Evolutionary conservation across 305 asterid species (phyloP).

Genomic region (Fraxinus paxiana): DNA sequence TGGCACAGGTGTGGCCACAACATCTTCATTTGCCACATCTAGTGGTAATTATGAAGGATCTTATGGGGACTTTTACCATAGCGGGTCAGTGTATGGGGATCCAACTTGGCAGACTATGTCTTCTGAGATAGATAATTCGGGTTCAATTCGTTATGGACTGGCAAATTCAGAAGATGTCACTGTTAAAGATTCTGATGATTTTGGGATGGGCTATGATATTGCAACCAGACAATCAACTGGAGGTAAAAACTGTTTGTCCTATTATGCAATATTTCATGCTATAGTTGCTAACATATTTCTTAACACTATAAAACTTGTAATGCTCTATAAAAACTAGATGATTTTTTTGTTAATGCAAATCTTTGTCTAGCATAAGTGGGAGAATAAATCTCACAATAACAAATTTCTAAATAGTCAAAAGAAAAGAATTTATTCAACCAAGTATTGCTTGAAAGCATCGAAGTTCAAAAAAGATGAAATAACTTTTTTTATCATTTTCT

Average conservation of each 20-base stretch:
- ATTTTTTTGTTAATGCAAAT: background rate
- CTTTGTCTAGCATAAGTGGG: background rate
- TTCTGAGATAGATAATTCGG: conserved; percentile 50
- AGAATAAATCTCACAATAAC: background rate
- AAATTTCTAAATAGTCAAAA: background rate
- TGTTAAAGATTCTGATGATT: conserved; percentile 65
- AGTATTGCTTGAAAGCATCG: background rate
- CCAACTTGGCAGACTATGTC: conserved; percentile 67
- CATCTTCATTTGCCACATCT: conserved; percentile 51
- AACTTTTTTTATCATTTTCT: background rate
- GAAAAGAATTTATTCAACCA: background rate
- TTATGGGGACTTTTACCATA: conserved; percentile 58
- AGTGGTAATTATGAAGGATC: conserved; percentile 59
- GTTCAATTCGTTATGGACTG: conserved; percentile 67
- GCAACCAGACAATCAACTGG: conserved; percentile 68
- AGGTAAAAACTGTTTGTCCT: conserved; percentile 44
- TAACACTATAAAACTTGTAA: background rate
- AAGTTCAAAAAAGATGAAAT: background rate
- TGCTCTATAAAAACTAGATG: conserved; percentile 5
- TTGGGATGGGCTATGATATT: conserved; percentile 59
- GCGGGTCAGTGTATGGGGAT: conserved; percentile 65
- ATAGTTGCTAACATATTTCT: background rate
- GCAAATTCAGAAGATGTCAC: conserved; percentile 49
- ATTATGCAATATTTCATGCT: conserved; percentile 1
- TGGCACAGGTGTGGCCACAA: conserved; percentile 39